These are phyloP conservation scores for Phaeophleospora eucalypticola DNA, from an alignment of 2,329 filamentous ascomycete species.

Conservation along the genomic window DNA sequence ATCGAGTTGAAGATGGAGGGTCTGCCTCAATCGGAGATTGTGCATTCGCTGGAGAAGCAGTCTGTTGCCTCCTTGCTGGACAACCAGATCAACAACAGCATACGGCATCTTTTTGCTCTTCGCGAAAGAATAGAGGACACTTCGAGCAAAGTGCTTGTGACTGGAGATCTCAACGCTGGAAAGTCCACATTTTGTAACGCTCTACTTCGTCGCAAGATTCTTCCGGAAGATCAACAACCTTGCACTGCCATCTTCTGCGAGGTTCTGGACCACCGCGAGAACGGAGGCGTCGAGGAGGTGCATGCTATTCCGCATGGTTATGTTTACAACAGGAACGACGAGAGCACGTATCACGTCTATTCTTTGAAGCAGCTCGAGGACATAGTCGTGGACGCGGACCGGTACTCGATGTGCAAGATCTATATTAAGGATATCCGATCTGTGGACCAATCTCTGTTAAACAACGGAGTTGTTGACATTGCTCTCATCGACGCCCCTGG, in stretches of 20 bases:
- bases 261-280: slow-evolving; percentile 87
- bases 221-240: slow-evolving; percentile 95
- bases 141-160: slow-evolving; percentile 92
- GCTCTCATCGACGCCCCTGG: slow-evolving; percentile 95
- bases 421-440: slow-evolving; percentile 87
- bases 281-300: slow-evolving; percentile 86
- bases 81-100: slow-evolving; percentile 88
- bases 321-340: slow-evolving; percentile 81
- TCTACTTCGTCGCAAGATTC: slow-evolving; percentile 81
- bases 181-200: slow-evolving; percentile 99
- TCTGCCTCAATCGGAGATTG: slow-evolving; percentile 80
- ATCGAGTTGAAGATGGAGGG: slow-evolving; percentile 87
- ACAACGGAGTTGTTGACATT: slow-evolving; percentile 97
- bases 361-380: slow-evolving; percentile 73
- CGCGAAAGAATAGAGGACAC: slow-evolving; percentile 96
- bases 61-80: slow-evolving; percentile 88
- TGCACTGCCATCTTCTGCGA: slow-evolving; percentile 99
- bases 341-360: slow-evolving; percentile 90
- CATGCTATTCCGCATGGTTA: slow-evolving; percentile 84
- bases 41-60: slow-evolving; percentile 88
- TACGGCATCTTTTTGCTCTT: slow-evolving; percentile 81
- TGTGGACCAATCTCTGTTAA: slow-evolving; percentile 89
- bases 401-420: slow-evolving; percentile 92
- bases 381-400: slow-evolving; percentile 82
- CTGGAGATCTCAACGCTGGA: slow-evolving; percentile 91